Conservation (phyloP, 2,329 filamentous ascomycete species). For the Zasmidium cellare region DNA sequence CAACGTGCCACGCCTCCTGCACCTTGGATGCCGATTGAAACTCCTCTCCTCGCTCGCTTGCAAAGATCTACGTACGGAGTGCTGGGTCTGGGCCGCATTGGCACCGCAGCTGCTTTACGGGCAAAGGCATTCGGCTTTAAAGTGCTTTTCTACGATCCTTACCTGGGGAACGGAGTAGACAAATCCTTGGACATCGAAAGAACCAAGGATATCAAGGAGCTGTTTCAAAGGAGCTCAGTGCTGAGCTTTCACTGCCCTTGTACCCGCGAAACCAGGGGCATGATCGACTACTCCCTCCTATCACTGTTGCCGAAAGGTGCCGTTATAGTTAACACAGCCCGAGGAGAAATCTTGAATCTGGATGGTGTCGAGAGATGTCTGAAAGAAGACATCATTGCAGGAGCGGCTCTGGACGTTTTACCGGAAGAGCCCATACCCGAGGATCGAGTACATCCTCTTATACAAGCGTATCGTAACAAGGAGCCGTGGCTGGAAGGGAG, state of each 20-base stretch:
- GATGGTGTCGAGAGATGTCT: conserved; percentile 32
- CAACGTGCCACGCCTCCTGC: conserved; percentile 33
- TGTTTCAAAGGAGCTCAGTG: conserved; percentile 53
- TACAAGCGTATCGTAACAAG: conserved; percentile 33
- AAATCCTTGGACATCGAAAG: conserved; percentile 32
- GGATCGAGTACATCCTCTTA: conserved; percentile 30
- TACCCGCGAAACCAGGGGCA: conserved; percentile 62
- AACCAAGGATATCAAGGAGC: conserved; percentile 32
- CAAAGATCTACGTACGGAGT: conserved; percentile 31
- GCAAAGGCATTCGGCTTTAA: conserved; percentile 35
- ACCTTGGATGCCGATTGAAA: conserved; percentile 30
- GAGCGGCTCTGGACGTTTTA: conserved; percentile 35
- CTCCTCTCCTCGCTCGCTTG: conserved; percentile 29
- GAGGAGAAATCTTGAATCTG: conserved; percentile 34
- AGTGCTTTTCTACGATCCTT: conserved; percentile 36
- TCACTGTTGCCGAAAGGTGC: conserved; percentile 30
- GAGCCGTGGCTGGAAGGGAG: conserved; percentile 47
- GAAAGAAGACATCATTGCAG: conserved; percentile 29
- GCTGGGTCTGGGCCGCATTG: conserved; percentile 32
- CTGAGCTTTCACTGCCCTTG: conserved; percentile 70
- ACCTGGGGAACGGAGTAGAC: conserved; percentile 34
- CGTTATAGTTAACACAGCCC: conserved; percentile 33
- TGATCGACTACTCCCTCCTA: conserved; percentile 32
- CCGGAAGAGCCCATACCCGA: conserved; percentile 34
- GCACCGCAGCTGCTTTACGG: conserved; percentile 31